Evolutionary conservation across 2,329 filamentous ascomycete species (phyloP).

Genomic region (Lachnellula arida): DNA sequence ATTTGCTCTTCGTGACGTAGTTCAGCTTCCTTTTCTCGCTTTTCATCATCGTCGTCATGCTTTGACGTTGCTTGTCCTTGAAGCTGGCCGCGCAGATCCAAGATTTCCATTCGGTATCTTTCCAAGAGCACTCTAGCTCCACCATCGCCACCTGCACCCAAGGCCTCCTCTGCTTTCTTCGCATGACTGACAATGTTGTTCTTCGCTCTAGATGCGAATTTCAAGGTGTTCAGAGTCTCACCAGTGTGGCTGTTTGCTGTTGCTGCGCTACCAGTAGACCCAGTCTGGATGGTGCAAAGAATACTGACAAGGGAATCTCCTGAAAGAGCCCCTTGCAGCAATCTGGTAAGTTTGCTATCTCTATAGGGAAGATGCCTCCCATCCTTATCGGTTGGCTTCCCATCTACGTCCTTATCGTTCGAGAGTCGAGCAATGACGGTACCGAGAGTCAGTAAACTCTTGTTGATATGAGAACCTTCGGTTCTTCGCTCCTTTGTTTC

Average conservation of each 20-base stretch:
- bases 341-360: slow-evolving; percentile 92
- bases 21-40: slow-evolving; percentile 72
- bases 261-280: slow-evolving; percentile 67
- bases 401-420: slow-evolving; percentile 78
- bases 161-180: slow-evolving; percentile 87
- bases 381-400: slow-evolving; percentile 70
- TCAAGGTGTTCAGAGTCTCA: slow-evolving; percentile 92
- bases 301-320: slow-evolving; percentile 95
- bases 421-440: slow-evolving; percentile 94
- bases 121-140: slow-evolving; percentile 84
- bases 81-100: slow-evolving; percentile 73
- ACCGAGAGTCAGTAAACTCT: slow-evolving; percentile 88
- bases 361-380: slow-evolving; percentile 92
- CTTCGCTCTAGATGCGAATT: slow-evolving; percentile 93
- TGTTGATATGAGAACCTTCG: slow-evolving; percentile 98
- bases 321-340: slow-evolving; percentile 87
- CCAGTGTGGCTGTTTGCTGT: slow-evolving; percentile 69
- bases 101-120: slow-evolving; percentile 89
- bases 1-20: slow-evolving; percentile 94
- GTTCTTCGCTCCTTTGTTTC: slow-evolving; percentile 91
- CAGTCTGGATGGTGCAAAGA: slow-evolving; percentile 91
- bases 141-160: slow-evolving; percentile 75
- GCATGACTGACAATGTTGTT: slow-evolving; percentile 98
- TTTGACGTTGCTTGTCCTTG: slow-evolving; percentile 72
- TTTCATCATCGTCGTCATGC: slow-evolving; percentile 66